Evolutionary conservation across 768 basidiomycete species (phyloP).

Genomic region (Hirschioporus abietinus): DNA sequence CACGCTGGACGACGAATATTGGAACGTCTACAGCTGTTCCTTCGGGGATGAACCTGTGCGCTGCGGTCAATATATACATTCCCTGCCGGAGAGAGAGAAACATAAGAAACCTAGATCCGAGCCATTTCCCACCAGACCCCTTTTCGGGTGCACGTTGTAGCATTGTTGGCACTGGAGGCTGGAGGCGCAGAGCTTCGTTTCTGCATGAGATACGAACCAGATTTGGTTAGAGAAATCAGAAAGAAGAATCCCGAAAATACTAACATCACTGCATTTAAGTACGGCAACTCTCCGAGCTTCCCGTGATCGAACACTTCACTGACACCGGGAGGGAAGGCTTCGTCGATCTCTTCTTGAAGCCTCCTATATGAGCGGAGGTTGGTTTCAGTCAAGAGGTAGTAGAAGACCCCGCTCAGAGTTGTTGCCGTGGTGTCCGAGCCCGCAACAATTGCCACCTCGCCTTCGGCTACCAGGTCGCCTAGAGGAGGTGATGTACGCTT

Average conservation of each 20-base stretch:
- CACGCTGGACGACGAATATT: slow-evolving; percentile 39
- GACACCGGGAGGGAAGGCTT: slow-evolving; percentile 26
- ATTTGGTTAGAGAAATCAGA: no score
- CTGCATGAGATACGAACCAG: slow-evolving; percentile 26
- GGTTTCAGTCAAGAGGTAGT: slow-evolving; percentile 34
- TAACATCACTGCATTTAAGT: slow-evolving; percentile 32
- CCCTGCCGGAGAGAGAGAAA: no score
- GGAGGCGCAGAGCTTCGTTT: slow-evolving; percentile 42
- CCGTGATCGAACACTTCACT: slow-evolving; percentile 17
- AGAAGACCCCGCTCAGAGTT: slow-evolving; percentile 34
- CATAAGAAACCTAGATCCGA: slow-evolving; percentile 29
- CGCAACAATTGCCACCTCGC: slow-evolving; percentile 35
- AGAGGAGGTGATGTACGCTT: slow-evolving; percentile 25
- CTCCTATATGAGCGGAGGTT: slow-evolving; percentile 22
- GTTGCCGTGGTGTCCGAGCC: slow-evolving; percentile 46
- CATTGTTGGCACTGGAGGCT: slow-evolving; percentile 36
- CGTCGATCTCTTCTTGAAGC: slow-evolving; percentile 39
- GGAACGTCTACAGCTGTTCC: slow-evolving; percentile 37
- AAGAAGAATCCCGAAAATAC: slow-evolving; percentile 7
- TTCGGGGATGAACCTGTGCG: slow-evolving; percentile 36
- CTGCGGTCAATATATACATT: not conserved
- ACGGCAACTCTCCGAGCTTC: slow-evolving; percentile 25
- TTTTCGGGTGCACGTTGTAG: slow-evolving; percentile 32
- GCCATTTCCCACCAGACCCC: slow-evolving; percentile 26
- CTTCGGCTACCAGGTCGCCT: slow-evolving; percentile 29